Percentiles rank a stretch among this genome's conserved stretches.
Conservation (phyloP, 2,329 filamentous ascomycete genomes). For the Lasiodiplodia sp. region DNA sequence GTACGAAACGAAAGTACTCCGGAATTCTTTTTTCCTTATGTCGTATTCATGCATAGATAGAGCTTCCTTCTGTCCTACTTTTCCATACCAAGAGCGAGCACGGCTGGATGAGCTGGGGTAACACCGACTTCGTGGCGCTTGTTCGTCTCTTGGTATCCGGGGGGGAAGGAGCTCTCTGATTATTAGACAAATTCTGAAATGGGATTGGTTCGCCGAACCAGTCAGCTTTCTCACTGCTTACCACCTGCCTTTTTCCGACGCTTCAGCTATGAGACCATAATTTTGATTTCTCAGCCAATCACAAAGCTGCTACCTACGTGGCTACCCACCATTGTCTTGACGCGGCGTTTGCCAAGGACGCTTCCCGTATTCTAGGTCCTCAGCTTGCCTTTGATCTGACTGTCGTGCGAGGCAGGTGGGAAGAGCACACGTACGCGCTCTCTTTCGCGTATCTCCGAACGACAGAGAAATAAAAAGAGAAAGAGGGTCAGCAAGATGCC, state of each 20-base stretch:
- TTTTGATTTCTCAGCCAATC: neutral
- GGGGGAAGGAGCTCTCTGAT: neutral
- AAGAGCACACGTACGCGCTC: neutral
- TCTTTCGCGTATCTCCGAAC: neutral
- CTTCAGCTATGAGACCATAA: neutral
- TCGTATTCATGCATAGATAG: slow-evolving; percentile 16
- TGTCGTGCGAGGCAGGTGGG: no score
- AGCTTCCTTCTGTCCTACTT: slow-evolving; percentile 5
- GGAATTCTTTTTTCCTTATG: neutral
- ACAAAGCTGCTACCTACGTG: neutral
- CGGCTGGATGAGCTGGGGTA: slow-evolving; percentile 6
- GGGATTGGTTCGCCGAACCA: neutral
- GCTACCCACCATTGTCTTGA: neutral
- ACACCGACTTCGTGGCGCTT: neutral
- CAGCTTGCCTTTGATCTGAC: neutral
- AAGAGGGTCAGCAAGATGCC: no score
- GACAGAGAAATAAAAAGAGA: no score
- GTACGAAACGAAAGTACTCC: slow-evolving; percentile 23
- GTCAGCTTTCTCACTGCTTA: neutral
- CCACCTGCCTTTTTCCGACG: neutral
- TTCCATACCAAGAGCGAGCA: neutral
- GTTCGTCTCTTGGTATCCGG: slow-evolving; percentile 1
- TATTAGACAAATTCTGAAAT: slow-evolving; percentile 1
- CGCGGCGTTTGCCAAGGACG: neutral
- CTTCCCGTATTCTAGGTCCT: neutral